Evolutionary conservation across 2,329 filamentous ascomycete genomes (phyloP), one percentile per base, ranked within the genome.

Genomic region (Ophiostoma ips): DNA sequence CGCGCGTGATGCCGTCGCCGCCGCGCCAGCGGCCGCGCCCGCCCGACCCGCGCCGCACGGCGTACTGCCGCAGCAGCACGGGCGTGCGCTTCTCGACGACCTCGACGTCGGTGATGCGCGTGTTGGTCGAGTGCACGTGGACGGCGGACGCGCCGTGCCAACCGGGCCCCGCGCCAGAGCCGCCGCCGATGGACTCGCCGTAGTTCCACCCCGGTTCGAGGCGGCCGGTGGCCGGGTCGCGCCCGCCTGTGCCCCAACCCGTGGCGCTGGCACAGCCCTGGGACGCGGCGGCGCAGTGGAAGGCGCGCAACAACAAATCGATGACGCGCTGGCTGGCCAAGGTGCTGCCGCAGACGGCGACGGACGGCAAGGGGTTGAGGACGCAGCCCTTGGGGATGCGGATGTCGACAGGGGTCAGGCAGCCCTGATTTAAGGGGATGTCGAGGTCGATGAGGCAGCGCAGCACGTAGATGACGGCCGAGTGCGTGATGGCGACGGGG

Each of bases 271-370:
- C 58, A 48, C 62, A 64, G 1, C 63, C 63, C 37, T 64, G 62
- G 38, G 52, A 56, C 1, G 62, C 62, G 1, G 56, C 58, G 10
- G 53, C 53, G 19, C 49, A 52, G 31, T 51, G 53, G 31, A 65
- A 65, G 3, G 60, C 61, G 1, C 58, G 55, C 9, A 67, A 54
- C 18, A 66, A 60, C 0, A 61, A 52, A 30, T 65, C 63, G 7
- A 62, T 60, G 3, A 65, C 60, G 10, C 63, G 59, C 53, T 65
- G 63, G 9, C 58, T 61, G 5, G 62, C 62, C 3, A 55, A 24
- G 47, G 55, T 64, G 55, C 1, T 87, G 82, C 58, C 65, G 2
- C 60, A 64, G 33, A 58, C 51, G 0, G 64, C 58, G 0, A 57
- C 53, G 6, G 40, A 50, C 33, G 46, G 33, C 2, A 46, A 59